Conservation (phyloP, 2,329 filamentous ascomycete genomes). For the Akanthomyces muscarius region DNA sequence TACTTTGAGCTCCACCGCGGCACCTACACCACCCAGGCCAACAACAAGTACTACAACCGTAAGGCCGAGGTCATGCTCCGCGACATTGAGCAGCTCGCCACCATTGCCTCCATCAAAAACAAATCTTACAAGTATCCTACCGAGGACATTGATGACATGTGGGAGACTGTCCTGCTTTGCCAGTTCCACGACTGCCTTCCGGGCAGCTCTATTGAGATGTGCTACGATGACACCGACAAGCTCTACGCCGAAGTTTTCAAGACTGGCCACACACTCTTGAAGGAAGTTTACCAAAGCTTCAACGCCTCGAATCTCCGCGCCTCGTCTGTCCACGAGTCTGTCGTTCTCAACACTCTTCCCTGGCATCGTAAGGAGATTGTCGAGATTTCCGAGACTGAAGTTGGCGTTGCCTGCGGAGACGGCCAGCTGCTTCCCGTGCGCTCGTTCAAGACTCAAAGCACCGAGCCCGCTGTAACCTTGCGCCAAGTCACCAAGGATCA, state of each 20-base stretch:
- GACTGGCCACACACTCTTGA: conserved; percentile 67
- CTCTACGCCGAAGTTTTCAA: conserved; percentile 81
- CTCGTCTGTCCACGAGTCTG: conserved; percentile 42
- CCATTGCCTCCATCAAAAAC: conserved; percentile 72
- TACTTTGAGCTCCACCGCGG: conserved; percentile 98
- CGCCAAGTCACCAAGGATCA: conserved; percentile 52
- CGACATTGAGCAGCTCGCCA: conserved; percentile 83
- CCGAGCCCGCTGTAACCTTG: conserved; percentile 49
- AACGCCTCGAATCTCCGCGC: conserved; percentile 51
- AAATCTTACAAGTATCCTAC: conserved; percentile 85
- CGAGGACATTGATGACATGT: conserved; percentile 90
- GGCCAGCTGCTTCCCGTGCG: conserved; percentile 51
- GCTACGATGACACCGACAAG: conserved; percentile 91
- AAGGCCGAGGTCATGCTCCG: conserved; percentile 79
- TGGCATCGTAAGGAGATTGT: conserved; percentile 78
- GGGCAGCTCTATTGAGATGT: conserved; percentile 95
- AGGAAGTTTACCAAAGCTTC: conserved; percentile 64
- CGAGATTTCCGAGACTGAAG: conserved; percentile 51
- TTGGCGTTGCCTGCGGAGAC: conserved; percentile 53
- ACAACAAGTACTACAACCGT: conserved; percentile 94
- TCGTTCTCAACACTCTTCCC: conserved; percentile 79
- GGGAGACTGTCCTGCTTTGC: conserved; percentile 86
- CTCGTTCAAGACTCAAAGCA: conserved; percentile 42
- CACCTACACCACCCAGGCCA: conserved; percentile 94
- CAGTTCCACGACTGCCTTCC: conserved; percentile 98